These are phyloP conservation scores for Chaetomium strumarium DNA, from an alignment of 2,329 filamentous ascomycete species.

Conservation along the genomic window DNA sequence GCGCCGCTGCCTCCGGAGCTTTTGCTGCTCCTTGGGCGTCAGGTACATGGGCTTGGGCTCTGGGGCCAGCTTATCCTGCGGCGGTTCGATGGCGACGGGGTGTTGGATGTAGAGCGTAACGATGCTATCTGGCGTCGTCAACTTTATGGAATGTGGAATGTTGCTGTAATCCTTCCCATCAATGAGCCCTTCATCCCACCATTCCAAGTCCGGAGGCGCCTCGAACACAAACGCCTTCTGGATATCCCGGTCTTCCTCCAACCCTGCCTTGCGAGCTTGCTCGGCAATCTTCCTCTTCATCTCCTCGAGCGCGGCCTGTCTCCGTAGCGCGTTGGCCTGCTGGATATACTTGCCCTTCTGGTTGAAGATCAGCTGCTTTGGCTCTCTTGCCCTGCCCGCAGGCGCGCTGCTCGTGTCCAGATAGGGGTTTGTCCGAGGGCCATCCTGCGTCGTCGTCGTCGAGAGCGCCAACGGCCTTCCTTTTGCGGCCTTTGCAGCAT, in stretches of 20 bases:
- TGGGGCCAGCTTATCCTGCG: slow-evolving; percentile 78
- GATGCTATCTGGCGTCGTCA: slow-evolving; percentile 74
- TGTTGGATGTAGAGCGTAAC: slow-evolving; percentile 90
- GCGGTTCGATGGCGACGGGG: slow-evolving; percentile 82
- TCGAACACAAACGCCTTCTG: slow-evolving; percentile 88
- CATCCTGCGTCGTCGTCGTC: slow-evolving; percentile 25
- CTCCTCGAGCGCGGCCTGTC: slow-evolving; percentile 81
- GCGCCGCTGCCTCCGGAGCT: slow-evolving; percentile 80
- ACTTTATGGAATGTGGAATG: slow-evolving; percentile 62
- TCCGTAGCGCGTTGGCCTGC: slow-evolving; percentile 81
- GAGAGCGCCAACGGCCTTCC: slow-evolving; percentile 30
- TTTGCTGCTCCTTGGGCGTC: slow-evolving; percentile 84
- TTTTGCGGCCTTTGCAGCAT: slow-evolving; percentile 28
- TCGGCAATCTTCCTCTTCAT: slow-evolving; percentile 93
- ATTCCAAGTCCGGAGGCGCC: slow-evolving; percentile 81
- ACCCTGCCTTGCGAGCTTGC: slow-evolving; percentile 80
- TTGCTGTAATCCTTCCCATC: slow-evolving; percentile 68
- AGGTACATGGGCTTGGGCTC: slow-evolving; percentile 85
- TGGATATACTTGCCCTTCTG: slow-evolving; percentile 96
- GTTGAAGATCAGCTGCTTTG: slow-evolving; percentile 81
- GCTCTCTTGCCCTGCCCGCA: slow-evolving; percentile 56
- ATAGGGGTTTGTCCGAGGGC: slow-evolving; percentile 62
- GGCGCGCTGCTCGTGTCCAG: slow-evolving; percentile 62
- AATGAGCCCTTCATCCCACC: slow-evolving; percentile 92
- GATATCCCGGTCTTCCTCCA: slow-evolving; percentile 82